phyloP scores from a whole-genome alignment of 2,329 filamentous ascomycete species.

The Lachnellula occidentalis region DNA sequence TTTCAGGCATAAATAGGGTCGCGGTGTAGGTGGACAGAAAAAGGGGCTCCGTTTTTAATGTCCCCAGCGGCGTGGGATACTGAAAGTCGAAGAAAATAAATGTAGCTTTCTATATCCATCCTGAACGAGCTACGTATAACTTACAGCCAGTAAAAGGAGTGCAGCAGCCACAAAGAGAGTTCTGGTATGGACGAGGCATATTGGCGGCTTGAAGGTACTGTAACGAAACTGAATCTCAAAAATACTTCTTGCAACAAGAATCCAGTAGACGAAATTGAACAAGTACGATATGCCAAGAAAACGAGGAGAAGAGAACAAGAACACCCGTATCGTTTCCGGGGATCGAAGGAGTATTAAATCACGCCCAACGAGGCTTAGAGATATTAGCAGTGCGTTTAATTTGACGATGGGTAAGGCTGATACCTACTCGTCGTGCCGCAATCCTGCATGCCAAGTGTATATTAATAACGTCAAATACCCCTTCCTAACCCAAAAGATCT shows the following conservation, averaged over 20 bases:
- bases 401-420: not conserved
- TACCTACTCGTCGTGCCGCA: not conserved
- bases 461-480: not conserved
- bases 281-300: not conserved
- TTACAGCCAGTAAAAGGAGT: constrained; percentile 4
- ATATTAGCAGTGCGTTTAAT: not conserved
- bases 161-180: constrained; percentile 6
- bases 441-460: not conserved
- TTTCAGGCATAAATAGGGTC: too few relatives aligned
- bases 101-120: not conserved
- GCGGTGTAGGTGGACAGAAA: too few relatives aligned
- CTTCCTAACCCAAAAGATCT: too few relatives aligned
- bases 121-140: not conserved
- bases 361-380: not conserved
- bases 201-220: not conserved
- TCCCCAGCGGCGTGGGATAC: not conserved
- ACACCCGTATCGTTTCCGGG: not conserved
- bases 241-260: not conserved
- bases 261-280: not conserved
- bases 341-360: not conserved
- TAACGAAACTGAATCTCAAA: not conserved
- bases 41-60: not conserved
- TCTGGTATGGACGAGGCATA: constrained; percentile 7
- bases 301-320: not conserved
- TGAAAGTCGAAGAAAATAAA: not conserved